phyloP scores from a whole-genome alignment of 202 grass and related monocot genomes.

The Eragrostis tef region DNA sequence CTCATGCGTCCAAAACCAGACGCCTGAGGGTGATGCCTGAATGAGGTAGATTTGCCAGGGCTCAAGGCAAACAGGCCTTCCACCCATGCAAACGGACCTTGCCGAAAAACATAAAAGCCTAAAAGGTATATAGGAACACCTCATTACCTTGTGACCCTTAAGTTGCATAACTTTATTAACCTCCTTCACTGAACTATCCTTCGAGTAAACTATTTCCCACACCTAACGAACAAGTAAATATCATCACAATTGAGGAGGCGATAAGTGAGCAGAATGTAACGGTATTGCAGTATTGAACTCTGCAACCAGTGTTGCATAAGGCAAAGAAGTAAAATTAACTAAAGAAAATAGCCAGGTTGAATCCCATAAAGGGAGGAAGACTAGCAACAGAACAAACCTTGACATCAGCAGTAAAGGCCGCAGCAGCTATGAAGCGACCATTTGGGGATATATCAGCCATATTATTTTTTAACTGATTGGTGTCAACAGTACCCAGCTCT shows the following conservation, averaged over 20 bases:
- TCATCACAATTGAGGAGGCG: constrained; percentile 27
- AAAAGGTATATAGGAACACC: not conserved
- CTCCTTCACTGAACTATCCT: constrained; percentile 93
- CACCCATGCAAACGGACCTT: not conserved
- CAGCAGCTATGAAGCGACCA: constrained; percentile 91
- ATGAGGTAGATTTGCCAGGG: too few relatives aligned
- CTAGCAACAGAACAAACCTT: constrained; percentile 63
- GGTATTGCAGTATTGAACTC: not conserved
- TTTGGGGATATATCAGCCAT: constrained; percentile 95
- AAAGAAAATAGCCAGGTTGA: not conserved
- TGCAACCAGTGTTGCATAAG: constrained; percentile 1
- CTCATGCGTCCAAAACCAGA: too few relatives aligned
- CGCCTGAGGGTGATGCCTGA: too few relatives aligned
- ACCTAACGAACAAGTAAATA: constrained; percentile 64
- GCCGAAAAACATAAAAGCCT: not conserved
- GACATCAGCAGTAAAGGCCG: constrained; percentile 97
- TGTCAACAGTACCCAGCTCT: constrained; percentile 81
- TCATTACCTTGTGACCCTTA: constrained; percentile 89
- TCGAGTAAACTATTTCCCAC: constrained; percentile 94
- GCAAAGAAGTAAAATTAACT: not conserved
- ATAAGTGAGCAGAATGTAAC: constrained; percentile 7
- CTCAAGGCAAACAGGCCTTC: too few relatives aligned
- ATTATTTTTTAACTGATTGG: constrained; percentile 97
- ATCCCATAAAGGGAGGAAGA: not conserved
- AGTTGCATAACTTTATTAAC: constrained; percentile 91